Base-by-base conservation (phyloP, 192 early-diverging fungal genomes). In the Mortierella hygrophila region DNA sequence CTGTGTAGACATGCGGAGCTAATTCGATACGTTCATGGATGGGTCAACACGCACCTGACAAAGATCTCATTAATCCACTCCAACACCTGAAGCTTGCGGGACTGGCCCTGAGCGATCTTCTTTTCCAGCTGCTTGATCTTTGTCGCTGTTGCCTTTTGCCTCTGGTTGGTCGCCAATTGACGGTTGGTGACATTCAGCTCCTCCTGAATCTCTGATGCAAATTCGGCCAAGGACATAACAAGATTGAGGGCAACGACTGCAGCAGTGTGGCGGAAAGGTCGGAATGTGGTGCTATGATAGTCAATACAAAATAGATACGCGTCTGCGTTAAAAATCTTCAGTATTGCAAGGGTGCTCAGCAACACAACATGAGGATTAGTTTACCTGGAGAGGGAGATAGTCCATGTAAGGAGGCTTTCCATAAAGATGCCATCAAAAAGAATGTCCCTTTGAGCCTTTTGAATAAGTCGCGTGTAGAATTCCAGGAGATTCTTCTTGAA, bases 221-320 rank as follows among this genome's bases (percentile, higher is more conserved):
- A 83, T n/a, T 93, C 90, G 20, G 94, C 94, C 52, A 99, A 90
- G 9, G 90, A 90, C 4, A 91, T 88, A 57, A 94, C 89, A 20
- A 98, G 76, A 13, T 90, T 88, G 37, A 99, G 91, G 23, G 94
- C 91, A 1, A 93, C 90, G 0, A 94, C 74, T 4, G 98, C 96
- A 4, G 97, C 92, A 10, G 96, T 97, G 77, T 99, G 98, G 7
- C 98, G 91, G 85, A 99, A 97, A 16, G 97, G 96, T 23, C 97
- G 92, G 75, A 95, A 98, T 2, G 93, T 76, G 3, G 96, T 96
- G 42, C 94, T 94, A 42, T 82, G 82, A 78, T 91, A 60, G 10
- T 9, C 49, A 52, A 52, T 52, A 52, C 49, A 52, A 52, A 16
- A 16, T 18, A 49, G 4, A 52, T 1, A 52, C 3, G 82, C 52